Percentiles rank a stretch among this genome's conserved stretches.
These are phyloP conservation scores for Aaosphaeria pasadenensis DNA, from an alignment of 2,329 filamentous ascomycete genomes.

Conservation along the genomic window DNA sequence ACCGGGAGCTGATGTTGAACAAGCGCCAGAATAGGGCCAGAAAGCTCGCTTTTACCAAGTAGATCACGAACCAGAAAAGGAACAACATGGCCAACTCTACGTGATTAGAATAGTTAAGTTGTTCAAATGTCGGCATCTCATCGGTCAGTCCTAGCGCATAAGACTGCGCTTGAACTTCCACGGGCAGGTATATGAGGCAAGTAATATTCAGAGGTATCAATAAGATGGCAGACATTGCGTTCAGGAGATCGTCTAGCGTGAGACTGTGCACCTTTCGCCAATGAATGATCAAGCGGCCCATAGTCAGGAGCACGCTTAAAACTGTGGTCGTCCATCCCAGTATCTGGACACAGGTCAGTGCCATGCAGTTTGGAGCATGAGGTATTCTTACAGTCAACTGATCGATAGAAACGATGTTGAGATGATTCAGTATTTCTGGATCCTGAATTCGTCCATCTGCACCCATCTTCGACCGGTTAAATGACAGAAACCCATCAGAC, in stretches of 20 bases:
- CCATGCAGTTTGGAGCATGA: no score
- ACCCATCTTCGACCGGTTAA: no score
- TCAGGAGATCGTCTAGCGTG: neutral
- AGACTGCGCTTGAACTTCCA: neutral
- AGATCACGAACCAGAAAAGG: conserved; percentile 8
- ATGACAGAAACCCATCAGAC: no score
- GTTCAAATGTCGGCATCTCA: neutral
- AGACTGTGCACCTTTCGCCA: conserved; percentile 2
- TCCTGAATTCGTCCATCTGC: no score
- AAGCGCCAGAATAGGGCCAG: conserved; percentile 7
- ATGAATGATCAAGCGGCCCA: conserved; percentile 7
- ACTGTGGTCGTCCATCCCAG: conserved; percentile 3
- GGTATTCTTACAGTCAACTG: no score
- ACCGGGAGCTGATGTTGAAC: conserved; percentile 3
- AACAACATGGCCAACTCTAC: conserved; percentile 4
- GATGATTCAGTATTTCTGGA: no score
- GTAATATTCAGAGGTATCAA: neutral
- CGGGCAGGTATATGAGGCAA: neutral
- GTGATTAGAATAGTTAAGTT: neutral
- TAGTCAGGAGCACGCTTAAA: conserved; percentile 2
- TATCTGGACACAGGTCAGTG: neutral
- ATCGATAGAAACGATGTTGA: no score
- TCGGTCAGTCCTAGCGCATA: neutral
- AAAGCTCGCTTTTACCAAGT: conserved; percentile 8
- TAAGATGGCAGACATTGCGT: neutral